These are phyloP conservation scores for Dactylellina sp. DNA, from an alignment of 2,329 filamentous ascomycete genomes.

Conservation along the genomic window DNA sequence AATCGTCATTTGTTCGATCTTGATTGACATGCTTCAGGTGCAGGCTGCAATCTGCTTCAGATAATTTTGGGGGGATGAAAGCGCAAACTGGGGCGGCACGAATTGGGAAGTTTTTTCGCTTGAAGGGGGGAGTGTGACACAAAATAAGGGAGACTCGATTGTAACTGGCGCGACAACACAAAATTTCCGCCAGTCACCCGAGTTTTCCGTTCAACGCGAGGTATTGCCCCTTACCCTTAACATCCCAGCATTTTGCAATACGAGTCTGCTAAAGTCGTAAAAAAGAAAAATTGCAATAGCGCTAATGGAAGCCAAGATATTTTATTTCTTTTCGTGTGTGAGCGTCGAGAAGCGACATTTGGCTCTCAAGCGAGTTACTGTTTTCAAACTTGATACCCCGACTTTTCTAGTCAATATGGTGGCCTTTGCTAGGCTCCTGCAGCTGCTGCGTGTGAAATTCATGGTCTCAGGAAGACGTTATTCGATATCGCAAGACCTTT, in stretches of 20 bases:
- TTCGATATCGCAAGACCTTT: no score
- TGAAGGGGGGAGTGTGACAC: constrained; percentile 35
- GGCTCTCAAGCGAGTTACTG: constrained; percentile 5
- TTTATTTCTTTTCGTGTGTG: neutral
- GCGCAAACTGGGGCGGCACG: constrained; percentile 1
- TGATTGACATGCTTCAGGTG: no score
- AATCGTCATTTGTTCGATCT: no score
- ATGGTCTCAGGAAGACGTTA: no score
- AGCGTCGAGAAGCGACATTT: neutral
- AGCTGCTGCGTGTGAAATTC: no score
- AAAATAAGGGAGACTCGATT: neutral
- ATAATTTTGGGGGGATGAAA: neutral
- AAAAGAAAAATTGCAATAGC: neutral
- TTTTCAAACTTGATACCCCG: neutral
- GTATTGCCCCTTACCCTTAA: neutral
- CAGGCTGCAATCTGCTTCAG: neutral
- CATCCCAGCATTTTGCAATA: constrained; percentile 1
- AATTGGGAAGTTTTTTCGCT: constrained; percentile 33
- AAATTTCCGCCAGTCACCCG: neutral
- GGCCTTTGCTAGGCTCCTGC: no score
- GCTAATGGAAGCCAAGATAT: neutral
- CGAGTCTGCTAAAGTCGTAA: neutral
- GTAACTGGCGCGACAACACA: constrained; percentile 16
- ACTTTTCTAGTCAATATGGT: neutral
- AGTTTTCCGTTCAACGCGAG: neutral